A percentile compares a stretch with the other conserved stretches of the same genome.
These are phyloP conservation scores for Kregervanrija fluxuum DNA, from an alignment of 805 yeast species.

Conservation along the genomic window DNA sequence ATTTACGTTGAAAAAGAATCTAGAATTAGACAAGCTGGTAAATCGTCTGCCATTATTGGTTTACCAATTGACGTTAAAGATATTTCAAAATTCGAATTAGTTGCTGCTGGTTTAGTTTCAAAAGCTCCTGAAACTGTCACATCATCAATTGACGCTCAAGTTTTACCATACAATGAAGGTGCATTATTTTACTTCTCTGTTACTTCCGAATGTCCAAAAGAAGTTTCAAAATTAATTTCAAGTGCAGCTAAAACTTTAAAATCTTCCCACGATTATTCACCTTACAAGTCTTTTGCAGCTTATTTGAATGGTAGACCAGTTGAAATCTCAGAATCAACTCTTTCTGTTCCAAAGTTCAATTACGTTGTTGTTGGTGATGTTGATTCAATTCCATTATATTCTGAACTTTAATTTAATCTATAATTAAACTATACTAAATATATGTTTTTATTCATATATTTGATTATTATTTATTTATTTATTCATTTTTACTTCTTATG, in stretches of 20 bases:
- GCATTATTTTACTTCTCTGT: slow-evolving; percentile 72
- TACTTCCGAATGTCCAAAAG: slow-evolving; percentile 49
- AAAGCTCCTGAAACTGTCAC: slow-evolving; percentile 44
- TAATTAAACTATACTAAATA: too few relatives aligned
- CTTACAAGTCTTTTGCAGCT: slow-evolving; percentile 47
- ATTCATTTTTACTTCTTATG: too few relatives aligned
- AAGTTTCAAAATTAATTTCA: slow-evolving; percentile 55
- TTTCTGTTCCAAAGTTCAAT: slow-evolving; percentile 50
- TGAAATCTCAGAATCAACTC: slow-evolving; percentile 29
- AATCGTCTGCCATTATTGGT: slow-evolving; percentile 72
- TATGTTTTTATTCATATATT: too few relatives aligned
- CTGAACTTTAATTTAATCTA: slow-evolving; percentile 57
- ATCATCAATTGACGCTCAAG: slow-evolving; percentile 41
- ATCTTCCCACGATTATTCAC: slow-evolving; percentile 11
- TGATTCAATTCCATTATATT: slow-evolving; percentile 78
- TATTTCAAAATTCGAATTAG: slow-evolving; percentile 31
- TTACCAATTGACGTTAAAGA: slow-evolving; percentile 53
- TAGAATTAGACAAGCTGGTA: slow-evolving; percentile 57
- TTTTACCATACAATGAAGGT: slow-evolving; percentile 67
- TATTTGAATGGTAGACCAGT: slow-evolving; percentile 34
- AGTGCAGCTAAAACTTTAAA: slow-evolving; percentile 50
- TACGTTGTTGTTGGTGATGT: slow-evolving; percentile 88
- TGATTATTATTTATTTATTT: too few relatives aligned
- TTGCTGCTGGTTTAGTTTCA: slow-evolving; percentile 61
- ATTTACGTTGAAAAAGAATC: slow-evolving; percentile 58